Base-by-base conservation (phyloP, 371 early-diverging fungal species). In the Dichotomocladium elegans region DNA sequence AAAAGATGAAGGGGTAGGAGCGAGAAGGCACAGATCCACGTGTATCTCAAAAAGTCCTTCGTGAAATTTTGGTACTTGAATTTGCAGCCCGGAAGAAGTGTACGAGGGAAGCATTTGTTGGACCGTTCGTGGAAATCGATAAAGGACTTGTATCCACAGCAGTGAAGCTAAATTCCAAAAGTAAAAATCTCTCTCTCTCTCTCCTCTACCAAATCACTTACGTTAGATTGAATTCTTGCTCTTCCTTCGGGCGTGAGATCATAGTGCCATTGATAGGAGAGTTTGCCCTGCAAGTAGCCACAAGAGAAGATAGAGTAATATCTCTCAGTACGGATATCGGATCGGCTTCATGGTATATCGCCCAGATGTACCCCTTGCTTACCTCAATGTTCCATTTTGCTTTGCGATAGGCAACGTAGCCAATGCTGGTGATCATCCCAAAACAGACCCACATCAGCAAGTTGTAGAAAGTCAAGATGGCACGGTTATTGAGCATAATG, bases 61-160 rank as follows among this genome's bases (percentile, higher is more conserved):
- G 73, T 79, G 42, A 78, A 77, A 14, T 64, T 55, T 24, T 77
- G 71, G 35, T 80, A 78, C 29, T 70, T 70, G 55, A 57, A 60
- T 48, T 74, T 72, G 47, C 83, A 83, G 1, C 77, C 66, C 2
- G 81, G 81, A 4, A 78, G 52, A 0, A 80, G 57, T 1, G 81
- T 80, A 4, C 83, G 70, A 11, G 83, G 83, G 55, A 77, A 83
- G 30, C 83, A 83, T 29, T 76, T 68, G 51, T 79, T 66, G 33
- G 81, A 81, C 37, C 72, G 57, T 27, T 81, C 79, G 21, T 81
- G 80, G 26, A 70, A 80, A 47, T 83, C 83, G 1, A 70, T 57
- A 25, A 74, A 64, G 2, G 67, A 61, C 31, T 80, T 73, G 61
- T 75, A 81, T 2, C 83, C 83, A 47, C 83, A 83, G 45, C 83